These are phyloP conservation scores for Serpula lacrymans DNA, from an alignment of 768 basidiomycete species.

Conservation along the genomic window DNA sequence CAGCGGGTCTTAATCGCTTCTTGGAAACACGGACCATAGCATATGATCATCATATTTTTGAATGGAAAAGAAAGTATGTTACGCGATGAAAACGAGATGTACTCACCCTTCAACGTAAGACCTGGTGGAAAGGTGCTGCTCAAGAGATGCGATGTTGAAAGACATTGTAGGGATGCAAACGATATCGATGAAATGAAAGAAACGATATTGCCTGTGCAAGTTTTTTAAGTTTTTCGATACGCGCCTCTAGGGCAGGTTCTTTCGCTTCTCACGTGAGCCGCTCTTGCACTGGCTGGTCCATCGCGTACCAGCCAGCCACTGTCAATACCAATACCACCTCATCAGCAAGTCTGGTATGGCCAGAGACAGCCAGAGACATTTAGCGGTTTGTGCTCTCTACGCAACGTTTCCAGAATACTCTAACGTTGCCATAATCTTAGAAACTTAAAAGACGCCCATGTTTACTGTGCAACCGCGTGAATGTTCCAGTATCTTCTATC, in stretches of 20 bases:
- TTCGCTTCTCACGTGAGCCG: too few relatives aligned
- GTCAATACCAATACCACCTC: too few relatives aligned
- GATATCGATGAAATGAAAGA: slow-evolving; percentile 26
- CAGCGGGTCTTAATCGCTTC: slow-evolving; percentile 92
- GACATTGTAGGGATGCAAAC: slow-evolving; percentile 47
- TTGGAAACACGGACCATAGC: slow-evolving; percentile 99
- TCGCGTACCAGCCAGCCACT: too few relatives aligned
- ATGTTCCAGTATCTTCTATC: too few relatives aligned
- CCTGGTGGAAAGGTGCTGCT: slow-evolving; percentile 80
- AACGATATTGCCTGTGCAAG: slow-evolving; percentile 20
- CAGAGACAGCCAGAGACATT: too few relatives aligned
- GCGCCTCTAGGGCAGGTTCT: slow-evolving; percentile 31
- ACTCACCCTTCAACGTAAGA: slow-evolving; percentile 93
- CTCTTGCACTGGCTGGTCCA: too few relatives aligned
- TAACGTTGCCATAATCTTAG: too few relatives aligned
- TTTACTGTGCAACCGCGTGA: too few relatives aligned
- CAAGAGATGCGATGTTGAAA: slow-evolving; percentile 67
- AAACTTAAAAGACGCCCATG: too few relatives aligned
- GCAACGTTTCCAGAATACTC: too few relatives aligned
- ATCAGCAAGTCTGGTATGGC: too few relatives aligned
- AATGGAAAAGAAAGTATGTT: slow-evolving; percentile 12
- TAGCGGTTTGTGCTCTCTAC: too few relatives aligned
- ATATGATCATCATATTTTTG: slow-evolving; percentile 60
- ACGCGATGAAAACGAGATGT: slow-evolving; percentile 5
- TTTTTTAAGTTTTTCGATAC: slow-evolving; percentile 13